These are phyloP conservation scores for Phytopythium oedochilum DNA, from an alignment of 352 stramenopile genomes.

Conservation along the genomic window DNA sequence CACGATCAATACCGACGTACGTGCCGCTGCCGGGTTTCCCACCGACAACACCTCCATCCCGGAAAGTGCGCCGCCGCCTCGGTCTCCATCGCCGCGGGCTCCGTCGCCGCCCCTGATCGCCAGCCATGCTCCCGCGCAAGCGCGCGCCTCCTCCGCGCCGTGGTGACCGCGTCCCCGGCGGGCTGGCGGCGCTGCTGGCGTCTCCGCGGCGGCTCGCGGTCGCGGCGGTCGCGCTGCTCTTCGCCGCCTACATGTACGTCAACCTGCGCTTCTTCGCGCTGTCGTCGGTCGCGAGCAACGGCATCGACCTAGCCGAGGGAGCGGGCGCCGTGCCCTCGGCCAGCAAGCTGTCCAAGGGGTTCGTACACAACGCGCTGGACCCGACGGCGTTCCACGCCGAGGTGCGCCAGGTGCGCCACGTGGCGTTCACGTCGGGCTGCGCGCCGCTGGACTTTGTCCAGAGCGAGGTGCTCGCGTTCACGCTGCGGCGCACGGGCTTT, in stretches of 20 bases:
- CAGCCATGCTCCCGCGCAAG: neutral
- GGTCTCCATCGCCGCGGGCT: neutral
- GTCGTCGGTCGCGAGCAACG: constrained; percentile 22
- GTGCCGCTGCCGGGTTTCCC: no score
- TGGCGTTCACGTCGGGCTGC: constrained; percentile 79
- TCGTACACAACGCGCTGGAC: constrained; percentile 9
- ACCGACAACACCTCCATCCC: no score
- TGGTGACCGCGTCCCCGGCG: neutral
- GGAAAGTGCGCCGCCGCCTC: neutral
- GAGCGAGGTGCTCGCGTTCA: constrained; percentile 66
- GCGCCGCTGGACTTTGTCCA: constrained; percentile 56
- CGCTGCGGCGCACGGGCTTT: constrained; percentile 49
- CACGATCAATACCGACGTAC: no score
- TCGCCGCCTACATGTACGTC: constrained; percentile 53
- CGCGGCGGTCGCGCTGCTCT: constrained; percentile 28
- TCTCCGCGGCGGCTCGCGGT: constrained; percentile 7
- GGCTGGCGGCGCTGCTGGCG: neutral
- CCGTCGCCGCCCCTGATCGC: neutral
- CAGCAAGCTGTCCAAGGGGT: neutral
- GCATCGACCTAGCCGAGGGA: constrained; percentile 11
- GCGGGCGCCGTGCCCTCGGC: constrained; percentile 8
- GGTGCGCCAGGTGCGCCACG: constrained; percentile 50
- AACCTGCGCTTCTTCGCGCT: constrained; percentile 62
- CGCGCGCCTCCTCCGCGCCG: neutral
- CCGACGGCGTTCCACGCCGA: constrained; percentile 22